Conservation (phyloP, 2,329 filamentous ascomycete genomes). For the Cladorrhinum sp. region DNA sequence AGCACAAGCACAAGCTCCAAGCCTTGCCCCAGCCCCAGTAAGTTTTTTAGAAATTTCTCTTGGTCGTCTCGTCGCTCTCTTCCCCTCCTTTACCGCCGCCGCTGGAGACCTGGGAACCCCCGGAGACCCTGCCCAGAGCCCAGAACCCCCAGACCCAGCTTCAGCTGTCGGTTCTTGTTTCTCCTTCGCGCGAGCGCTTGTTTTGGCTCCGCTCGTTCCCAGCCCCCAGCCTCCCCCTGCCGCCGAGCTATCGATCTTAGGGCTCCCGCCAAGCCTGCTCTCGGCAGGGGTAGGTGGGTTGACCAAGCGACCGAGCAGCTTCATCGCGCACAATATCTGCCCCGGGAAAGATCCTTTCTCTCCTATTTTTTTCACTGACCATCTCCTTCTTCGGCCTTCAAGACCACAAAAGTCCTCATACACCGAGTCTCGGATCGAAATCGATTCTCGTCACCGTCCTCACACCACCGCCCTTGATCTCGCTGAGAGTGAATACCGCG, state of each 20-base stretch:
- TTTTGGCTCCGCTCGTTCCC: slow-evolving; percentile 11
- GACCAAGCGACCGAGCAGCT: slow-evolving; percentile 21
- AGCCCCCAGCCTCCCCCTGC: not conserved
- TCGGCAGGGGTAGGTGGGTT: slow-evolving; percentile 20
- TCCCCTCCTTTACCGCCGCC: slow-evolving; percentile 3
- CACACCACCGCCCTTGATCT: slow-evolving; percentile 55
- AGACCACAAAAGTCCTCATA: slow-evolving; percentile 43
- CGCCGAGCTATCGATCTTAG: slow-evolving; percentile 13
- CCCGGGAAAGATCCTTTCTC: slow-evolving; percentile 10
- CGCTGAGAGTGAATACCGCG: slow-evolving; percentile 64
- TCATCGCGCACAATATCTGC: slow-evolving; percentile 7
- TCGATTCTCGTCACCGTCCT: slow-evolving; percentile 52
- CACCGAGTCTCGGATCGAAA: slow-evolving; percentile 64
- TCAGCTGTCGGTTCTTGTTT: slow-evolving; percentile 8
- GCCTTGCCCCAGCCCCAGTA: slow-evolving; percentile 7
- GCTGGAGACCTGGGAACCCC: not conserved
- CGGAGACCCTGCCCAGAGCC: not conserved
- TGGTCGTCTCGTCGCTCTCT: not conserved
- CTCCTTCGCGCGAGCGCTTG: slow-evolving; percentile 8
- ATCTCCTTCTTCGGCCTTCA: slow-evolving; percentile 19
- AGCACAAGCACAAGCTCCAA: slow-evolving; percentile 5
- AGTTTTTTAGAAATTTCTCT: not conserved
- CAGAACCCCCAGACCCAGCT: not conserved
- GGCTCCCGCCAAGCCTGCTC: slow-evolving; percentile 15
- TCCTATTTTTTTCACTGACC: slow-evolving; percentile 19